A percentile compares a stretch with the other conserved stretches of the same genome.
Conservation (phyloP, 352 stramenopile genomes). For the Globisporangium orthogonon region DNA sequence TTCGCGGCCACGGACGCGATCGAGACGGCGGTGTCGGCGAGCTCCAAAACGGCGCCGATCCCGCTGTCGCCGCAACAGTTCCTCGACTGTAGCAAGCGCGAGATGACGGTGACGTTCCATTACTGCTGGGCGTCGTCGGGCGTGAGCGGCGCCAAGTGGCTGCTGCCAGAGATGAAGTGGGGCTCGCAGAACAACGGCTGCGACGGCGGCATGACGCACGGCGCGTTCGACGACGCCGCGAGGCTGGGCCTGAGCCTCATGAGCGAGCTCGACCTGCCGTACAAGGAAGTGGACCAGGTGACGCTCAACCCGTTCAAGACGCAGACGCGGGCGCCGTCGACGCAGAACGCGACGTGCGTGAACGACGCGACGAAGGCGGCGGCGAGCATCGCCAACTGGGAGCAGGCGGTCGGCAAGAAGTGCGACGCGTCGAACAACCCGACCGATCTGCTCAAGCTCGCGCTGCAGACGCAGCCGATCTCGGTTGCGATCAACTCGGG, state of each 20-base stretch:
- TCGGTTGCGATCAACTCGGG: slow-evolving; percentile 76
- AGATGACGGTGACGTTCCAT: slow-evolving; percentile 63
- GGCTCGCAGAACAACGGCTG: slow-evolving; percentile 71
- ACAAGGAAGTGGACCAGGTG: slow-evolving; percentile 39
- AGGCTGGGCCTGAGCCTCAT: slow-evolving; percentile 42
- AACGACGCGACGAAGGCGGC: slow-evolving; percentile 30
- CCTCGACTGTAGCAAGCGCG: slow-evolving; percentile 60
- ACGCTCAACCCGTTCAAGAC: slow-evolving; percentile 20
- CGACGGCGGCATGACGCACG: slow-evolving; percentile 78
- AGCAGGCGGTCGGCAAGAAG: slow-evolving; percentile 54
- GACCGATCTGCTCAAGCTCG: slow-evolving; percentile 54
- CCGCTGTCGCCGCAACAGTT: slow-evolving; percentile 79
- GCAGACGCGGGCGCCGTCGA: slow-evolving; percentile 8
- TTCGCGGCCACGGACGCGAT: slow-evolving; percentile 76
- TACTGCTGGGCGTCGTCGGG: slow-evolving; percentile 66
- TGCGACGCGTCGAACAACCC: slow-evolving; percentile 47
- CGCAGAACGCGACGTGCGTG: slow-evolving; percentile 31
- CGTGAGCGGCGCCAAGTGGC: slow-evolving; percentile 44
- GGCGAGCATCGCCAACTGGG: slow-evolving; percentile 61
- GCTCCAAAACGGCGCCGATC: slow-evolving; percentile 27
- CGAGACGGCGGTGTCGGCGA: slow-evolving; percentile 60
- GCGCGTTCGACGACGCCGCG: slow-evolving; percentile 65
- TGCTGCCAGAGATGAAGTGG: slow-evolving; percentile 67
- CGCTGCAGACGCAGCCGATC: slow-evolving; percentile 64
- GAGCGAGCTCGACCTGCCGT: slow-evolving; percentile 58